Conservation (phyloP, 208 protist genomes). For the Trypanosoma platydactyli region DNA sequence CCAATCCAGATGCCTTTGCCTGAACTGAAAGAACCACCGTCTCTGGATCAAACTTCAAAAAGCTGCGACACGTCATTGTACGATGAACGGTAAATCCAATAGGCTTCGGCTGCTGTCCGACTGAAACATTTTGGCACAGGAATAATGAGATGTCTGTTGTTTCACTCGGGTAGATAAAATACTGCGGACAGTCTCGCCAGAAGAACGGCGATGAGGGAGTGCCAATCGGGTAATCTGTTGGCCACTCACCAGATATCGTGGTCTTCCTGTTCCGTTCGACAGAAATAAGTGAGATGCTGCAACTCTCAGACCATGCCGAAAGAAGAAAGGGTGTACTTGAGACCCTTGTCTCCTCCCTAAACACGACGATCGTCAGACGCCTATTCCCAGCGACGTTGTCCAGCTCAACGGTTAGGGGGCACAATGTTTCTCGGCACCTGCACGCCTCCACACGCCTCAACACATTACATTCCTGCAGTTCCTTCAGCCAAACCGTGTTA, state of each 20-base stretch:
- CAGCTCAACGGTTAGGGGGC: conserved; percentile 20
- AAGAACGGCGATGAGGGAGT: conserved; percentile 36
- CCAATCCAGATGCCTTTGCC: conserved; percentile 15
- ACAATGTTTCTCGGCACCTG: conserved; percentile 22
- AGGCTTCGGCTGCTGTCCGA: conserved; percentile 13
- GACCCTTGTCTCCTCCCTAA: conserved; percentile 26
- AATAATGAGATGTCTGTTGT: conserved; percentile 62
- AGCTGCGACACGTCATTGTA: conserved; percentile 54
- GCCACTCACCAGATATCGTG: conserved; percentile 57
- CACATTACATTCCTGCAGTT: conserved; percentile 39
- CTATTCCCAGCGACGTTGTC: conserved; percentile 26
- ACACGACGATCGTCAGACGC: conserved; percentile 23
- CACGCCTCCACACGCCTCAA: conserved; percentile 29
- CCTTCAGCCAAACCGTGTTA: conserved; percentile 49
- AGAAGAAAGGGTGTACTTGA: conserved; percentile 22
- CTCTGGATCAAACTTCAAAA: conserved; percentile 60
- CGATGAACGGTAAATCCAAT: conserved; percentile 83
- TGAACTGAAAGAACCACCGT: conserved; percentile 48
- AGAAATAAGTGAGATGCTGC: conserved; percentile 32
- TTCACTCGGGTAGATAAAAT: conserved; percentile 73
- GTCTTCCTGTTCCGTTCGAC: conserved; percentile 40
- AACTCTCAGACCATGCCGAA: conserved; percentile 32
- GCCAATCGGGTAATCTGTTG: conserved; percentile 43
- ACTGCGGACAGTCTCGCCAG: conserved; percentile 90
- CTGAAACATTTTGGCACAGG: conserved; percentile 27